A percentile compares a stretch with the other conserved stretches of the same genome.
These are phyloP conservation scores for Neonectria punicea DNA, from an alignment of 2,329 filamentous ascomycete species.

Conservation along the genomic window DNA sequence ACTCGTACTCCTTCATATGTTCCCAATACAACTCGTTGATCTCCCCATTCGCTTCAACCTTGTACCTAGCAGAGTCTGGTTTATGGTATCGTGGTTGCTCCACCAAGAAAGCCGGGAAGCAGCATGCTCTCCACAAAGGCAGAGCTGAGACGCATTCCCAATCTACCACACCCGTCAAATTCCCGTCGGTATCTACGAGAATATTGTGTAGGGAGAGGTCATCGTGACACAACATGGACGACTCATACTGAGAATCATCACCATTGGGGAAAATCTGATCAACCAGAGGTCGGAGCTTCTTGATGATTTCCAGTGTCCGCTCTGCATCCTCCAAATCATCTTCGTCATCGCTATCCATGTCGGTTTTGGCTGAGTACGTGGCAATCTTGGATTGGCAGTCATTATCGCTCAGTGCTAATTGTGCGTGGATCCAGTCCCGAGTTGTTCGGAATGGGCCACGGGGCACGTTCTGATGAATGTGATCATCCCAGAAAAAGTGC, in stretches of 20 bases:
- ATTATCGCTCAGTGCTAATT: conserved; percentile 31
- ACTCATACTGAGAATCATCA: conserved; percentile 32
- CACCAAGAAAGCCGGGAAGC: conserved; percentile 49
- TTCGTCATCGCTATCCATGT: conserved; percentile 31
- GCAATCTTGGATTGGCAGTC: conserved; percentile 12
- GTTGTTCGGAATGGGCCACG: conserved; percentile 51
- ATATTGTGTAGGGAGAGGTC: conserved; percentile 53
- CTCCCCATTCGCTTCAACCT: background rate
- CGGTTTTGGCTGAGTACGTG: background rate
- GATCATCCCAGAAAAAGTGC: conserved; percentile 48
- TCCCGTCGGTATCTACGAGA: conserved; percentile 48
- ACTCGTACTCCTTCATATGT: conserved; percentile 52
- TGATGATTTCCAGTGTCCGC: conserved; percentile 33
- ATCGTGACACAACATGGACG: conserved; percentile 48
- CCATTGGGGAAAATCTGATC: conserved; percentile 44
- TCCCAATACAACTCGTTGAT: conserved; percentile 47
- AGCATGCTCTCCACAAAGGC: conserved; percentile 51
- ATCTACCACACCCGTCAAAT: conserved; percentile 52
- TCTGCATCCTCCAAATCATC: conserved; percentile 48
- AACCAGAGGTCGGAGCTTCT: conserved; percentile 44
- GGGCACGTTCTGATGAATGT: conserved; percentile 43
- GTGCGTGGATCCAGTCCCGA: conserved; percentile 48
- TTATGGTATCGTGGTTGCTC: conserved; percentile 25
- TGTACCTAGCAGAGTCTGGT: conserved; percentile 39
- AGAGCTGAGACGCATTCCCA: conserved; percentile 56